A percentile compares a stretch with the other conserved stretches of the same genome.
phyloP scores from a whole-genome alignment of 2,329 filamentous ascomycete species.

The Monosporascus sp. region DNA sequence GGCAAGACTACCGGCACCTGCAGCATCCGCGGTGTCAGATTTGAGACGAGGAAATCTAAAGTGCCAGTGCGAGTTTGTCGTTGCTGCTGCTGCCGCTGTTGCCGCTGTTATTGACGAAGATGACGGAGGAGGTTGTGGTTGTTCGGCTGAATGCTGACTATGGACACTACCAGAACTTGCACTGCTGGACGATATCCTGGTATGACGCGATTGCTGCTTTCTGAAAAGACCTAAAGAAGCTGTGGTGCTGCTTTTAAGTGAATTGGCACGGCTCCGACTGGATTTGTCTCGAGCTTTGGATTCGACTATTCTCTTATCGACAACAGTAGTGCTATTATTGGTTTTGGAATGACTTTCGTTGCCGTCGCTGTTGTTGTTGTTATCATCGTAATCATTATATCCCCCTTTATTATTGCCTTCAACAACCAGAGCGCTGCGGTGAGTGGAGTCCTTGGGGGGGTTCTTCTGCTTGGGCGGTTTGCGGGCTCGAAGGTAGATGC shows the following conservation, averaged over 20 bases:
- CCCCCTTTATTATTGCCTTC: not conserved
- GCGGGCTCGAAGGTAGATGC: conserved; percentile 7
- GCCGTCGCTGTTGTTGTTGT: not conserved
- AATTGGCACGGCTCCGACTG: not conserved
- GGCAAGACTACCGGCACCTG: not conserved
- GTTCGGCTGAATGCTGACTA: not conserved
- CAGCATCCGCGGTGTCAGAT: not conserved
- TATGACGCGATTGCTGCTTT: not conserved
- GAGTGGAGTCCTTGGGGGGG: not conserved
- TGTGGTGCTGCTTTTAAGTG: not conserved
- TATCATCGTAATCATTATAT: not conserved
- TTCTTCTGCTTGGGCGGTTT: conserved; percentile 23
- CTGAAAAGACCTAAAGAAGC: not conserved
- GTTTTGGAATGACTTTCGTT: not conserved
- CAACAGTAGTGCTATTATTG: not conserved
- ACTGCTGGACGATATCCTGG: not conserved
- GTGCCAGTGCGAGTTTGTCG: not conserved
- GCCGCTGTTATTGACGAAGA: not conserved
- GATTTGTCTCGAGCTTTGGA: not conserved
- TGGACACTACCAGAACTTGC: not conserved
- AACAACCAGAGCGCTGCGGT: not conserved
- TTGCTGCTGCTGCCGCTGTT: not conserved
- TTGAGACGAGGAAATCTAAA: not conserved
- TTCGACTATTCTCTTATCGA: not conserved
- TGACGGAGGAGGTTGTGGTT: not conserved